Percentiles rank a stretch among this genome's conserved stretches.
These are phyloP conservation scores for Pseudoneurospora amorphoporcata DNA, from an alignment of 495 filamentous ascomycete genomes.

Conservation along the genomic window DNA sequence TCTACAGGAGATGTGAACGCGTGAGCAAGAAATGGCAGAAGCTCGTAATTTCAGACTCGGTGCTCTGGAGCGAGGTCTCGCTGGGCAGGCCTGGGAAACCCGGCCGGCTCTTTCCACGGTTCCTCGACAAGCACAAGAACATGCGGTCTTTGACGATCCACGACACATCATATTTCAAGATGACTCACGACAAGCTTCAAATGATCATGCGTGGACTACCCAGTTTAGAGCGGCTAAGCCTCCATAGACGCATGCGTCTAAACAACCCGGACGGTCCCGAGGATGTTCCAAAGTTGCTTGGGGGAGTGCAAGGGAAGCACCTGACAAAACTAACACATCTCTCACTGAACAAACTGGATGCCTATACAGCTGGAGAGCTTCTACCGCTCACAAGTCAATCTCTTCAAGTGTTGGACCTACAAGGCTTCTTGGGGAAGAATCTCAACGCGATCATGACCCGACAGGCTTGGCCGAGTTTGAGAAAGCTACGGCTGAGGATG, in stretches of 20 bases:
- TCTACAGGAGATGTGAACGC: slow-evolving; percentile 6
- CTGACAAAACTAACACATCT: slow-evolving; percentile 1
- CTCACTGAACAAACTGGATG: not conserved
- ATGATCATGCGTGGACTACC: slow-evolving; percentile 5
- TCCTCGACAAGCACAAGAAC: slow-evolving; percentile 6
- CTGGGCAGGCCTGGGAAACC: slow-evolving; percentile 8
- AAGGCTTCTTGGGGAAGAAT: not conserved
- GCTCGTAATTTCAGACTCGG: slow-evolving; percentile 1
- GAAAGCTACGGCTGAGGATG: not conserved
- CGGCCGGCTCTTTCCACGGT: slow-evolving; percentile 3
- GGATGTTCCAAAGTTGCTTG: not conserved
- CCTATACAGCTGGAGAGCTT: not conserved
- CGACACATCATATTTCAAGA: slow-evolving; percentile 5
- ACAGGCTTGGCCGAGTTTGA: not conserved
- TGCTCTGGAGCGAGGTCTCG: slow-evolving; percentile 12
- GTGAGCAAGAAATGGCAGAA: slow-evolving; percentile 17
- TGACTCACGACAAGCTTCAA: slow-evolving; percentile 1
- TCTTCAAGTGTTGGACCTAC: slow-evolving; percentile 4
- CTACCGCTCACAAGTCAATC: not conserved
- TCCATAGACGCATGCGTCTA: slow-evolving; percentile 1
- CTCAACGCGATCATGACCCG: not conserved
- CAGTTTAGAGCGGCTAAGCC: slow-evolving; percentile 6
- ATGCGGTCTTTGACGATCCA: slow-evolving; percentile 9
- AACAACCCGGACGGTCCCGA: not conserved
- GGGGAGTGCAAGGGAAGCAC: not conserved